Evolutionary conservation across 768 basidiomycete species (phyloP), one percentile per base, ranked within the genome.

Genomic region (Leucocoprinus leucothites): DNA sequence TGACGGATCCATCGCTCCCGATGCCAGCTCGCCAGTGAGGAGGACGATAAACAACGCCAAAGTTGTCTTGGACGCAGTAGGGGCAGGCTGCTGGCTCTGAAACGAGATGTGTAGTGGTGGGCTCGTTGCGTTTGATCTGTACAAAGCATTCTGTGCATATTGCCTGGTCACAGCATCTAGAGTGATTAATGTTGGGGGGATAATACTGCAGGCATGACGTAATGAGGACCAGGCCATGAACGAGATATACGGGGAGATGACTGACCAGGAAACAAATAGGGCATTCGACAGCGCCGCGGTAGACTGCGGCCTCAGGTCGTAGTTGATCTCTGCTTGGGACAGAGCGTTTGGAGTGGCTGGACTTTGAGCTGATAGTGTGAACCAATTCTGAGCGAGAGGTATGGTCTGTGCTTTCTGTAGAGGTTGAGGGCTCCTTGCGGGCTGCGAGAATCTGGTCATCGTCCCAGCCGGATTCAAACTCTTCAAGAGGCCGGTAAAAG

Each of bases 91-190:
- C 94, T 1, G 94, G 94, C 64, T 99, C 97, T 8, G 94, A 96
- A 50, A 94, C 93, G 57, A 98, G 78, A 71, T 98, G 95, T 0
- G 94, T 98, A 6, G 93, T 79, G 0, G 94, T 96, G 5, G 97
- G 94, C 59, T 99, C 97, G 34, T 82, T 84, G 52, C 97, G 89
- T 76, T 98, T 98, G 74, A 99, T 98, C 73, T 98, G 96, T 19
- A 98, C 94, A 65, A 99, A 98, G 68, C 97, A 99, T 72, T 99
- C 97, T 35, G 97, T 98, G 68, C 97, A 99, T 58, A 99, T 96
- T 19, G 91, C 88, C 63, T 99, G 97, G 77, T 96, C 95, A 69
- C 97, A 99, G 69, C 97, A 99, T 66, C 97, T 83, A 36, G 97
- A 98, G 63, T 87, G 88, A 67, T 98, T 98, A 71, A 98, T 97